phyloP scores from a whole-genome alignment of 2,329 filamentous ascomycete species.

The Gnomoniopsis sp. region DNA sequence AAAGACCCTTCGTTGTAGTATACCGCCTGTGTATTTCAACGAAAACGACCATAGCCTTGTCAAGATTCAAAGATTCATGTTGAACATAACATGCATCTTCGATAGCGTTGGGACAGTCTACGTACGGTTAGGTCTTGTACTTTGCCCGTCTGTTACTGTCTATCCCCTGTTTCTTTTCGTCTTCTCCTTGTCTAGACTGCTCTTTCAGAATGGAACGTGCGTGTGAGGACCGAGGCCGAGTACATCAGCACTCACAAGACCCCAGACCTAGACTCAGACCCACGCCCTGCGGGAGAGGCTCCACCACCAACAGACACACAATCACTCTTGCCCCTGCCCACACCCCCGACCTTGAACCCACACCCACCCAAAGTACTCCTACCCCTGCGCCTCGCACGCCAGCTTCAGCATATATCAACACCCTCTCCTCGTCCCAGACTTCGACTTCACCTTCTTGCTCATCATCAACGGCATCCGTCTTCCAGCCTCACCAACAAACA shows the following conservation, averaged over 20 bases:
- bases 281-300: slow-evolving; percentile 28
- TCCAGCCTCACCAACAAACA: background rate
- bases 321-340: slow-evolving; percentile 23
- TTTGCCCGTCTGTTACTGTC: slow-evolving; percentile 19
- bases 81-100: too few relatives aligned
- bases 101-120: too few relatives aligned
- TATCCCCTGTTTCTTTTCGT: slow-evolving; percentile 2
- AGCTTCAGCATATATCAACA: slow-evolving; percentile 27
- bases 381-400: slow-evolving; percentile 21
- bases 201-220: slow-evolving; percentile 27
- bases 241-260: slow-evolving; percentile 33
- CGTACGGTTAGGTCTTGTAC: background rate
- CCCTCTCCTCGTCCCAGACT: slow-evolving; percentile 23
- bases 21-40: too few relatives aligned
- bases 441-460: slow-evolving; percentile 24
- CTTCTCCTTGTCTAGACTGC: slow-evolving; percentile 23
- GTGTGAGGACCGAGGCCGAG: slow-evolving; percentile 24
- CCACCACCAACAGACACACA: slow-evolving; percentile 25
- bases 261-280: slow-evolving; percentile 30
- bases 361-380: slow-evolving; percentile 21
- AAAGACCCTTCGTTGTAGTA: background rate
- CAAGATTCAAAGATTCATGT: too few relatives aligned
- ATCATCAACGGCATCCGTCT: background rate
- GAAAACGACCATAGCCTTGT: too few relatives aligned
- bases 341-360: slow-evolving; percentile 21